phyloP scores from a whole-genome alignment of 2,329 filamentous ascomycete genomes.

The Paraconiothyrium brasiliense region DNA sequence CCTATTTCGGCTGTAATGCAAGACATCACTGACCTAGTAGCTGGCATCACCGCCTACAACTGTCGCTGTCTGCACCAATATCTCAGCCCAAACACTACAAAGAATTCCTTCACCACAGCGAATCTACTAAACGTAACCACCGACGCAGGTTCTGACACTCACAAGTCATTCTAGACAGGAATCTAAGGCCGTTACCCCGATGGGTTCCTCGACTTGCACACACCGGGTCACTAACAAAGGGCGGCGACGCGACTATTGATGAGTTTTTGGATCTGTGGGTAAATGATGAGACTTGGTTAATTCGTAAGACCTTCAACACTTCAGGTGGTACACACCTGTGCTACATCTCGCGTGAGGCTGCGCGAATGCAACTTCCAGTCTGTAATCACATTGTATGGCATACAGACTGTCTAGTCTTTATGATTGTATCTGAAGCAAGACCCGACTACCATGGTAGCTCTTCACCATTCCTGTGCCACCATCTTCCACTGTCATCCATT shows the following conservation, averaged over 20 bases:
- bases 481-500: constrained; percentile 54
- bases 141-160: not conserved
- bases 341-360: not conserved
- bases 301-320: not conserved
- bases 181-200: constrained; percentile 2
- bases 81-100: not conserved
- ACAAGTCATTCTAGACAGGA: constrained; percentile 2
- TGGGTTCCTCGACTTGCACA: not conserved
- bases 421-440: no score
- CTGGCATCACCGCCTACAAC: not conserved
- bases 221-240: constrained; percentile 6
- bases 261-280: not conserved
- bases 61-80: not conserved
- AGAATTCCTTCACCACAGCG: constrained; percentile 1
- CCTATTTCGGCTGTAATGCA: constrained; percentile 2
- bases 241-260: constrained; percentile 1
- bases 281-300: not conserved
- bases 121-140: constrained; percentile 2
- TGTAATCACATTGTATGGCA: no score
- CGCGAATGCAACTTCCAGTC: not conserved
- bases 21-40: not conserved
- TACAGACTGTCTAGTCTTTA: not conserved
- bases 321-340: not conserved
- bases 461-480: constrained; percentile 56
- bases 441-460: constrained; percentile 55